Base-by-base conservation (phyloP, 2,329 filamentous ascomycete genomes). In the Colletotrichum ledebouriae region DNA sequence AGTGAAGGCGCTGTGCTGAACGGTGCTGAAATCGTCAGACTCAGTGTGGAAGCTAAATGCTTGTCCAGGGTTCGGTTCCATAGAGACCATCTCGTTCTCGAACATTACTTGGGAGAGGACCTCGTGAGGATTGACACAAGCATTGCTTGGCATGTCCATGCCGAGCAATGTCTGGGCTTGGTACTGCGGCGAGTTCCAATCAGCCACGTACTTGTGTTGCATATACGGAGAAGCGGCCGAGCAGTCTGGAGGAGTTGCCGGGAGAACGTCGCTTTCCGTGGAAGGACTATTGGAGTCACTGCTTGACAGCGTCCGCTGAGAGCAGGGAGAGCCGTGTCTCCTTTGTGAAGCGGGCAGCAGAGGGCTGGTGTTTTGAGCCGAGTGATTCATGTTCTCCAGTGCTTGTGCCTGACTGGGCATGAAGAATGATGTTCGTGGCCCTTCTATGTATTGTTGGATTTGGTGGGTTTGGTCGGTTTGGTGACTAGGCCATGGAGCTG, bases 241-340 rank as follows among this genome's bases (percentile, higher is more conserved):
- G 34, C 75, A 72, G 49, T 82, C 81, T 12, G 76, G 74, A 2
- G 81, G 80, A 2, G 82, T 82, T 33, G 75, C 73, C 10, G 80
- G 81, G 58, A 75, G 77, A 25, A 76, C 75, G 58, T 84, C 81
- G 62, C 76, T 78, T n/a, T 83, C 80, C 4, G 78, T 73, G 3
- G 75, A 76, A 15, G 81, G 81, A 42, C 81, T 83, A 22, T 76
- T 74, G 29, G 73, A 75, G 59, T 76, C 79, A 64, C 79, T 78
- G 63, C 78, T 78, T 22, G 80, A 80, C 4, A 79, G 77, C 15
- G 76, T 75, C 33, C 78, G 75, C 12, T 79, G 79, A 17, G 78
- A 82, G 12, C 78, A 78, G 7, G 81, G 79, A 7, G 81, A 81
- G 34, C 71, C 73, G 47, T 77, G 76, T 29, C 72, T 64, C 39